A percentile compares a stretch with the other conserved stretches of the same genome.
Conservation (phyloP, 1,284 basidiomycete species). For the Rhodotorula glutinis region DNA sequence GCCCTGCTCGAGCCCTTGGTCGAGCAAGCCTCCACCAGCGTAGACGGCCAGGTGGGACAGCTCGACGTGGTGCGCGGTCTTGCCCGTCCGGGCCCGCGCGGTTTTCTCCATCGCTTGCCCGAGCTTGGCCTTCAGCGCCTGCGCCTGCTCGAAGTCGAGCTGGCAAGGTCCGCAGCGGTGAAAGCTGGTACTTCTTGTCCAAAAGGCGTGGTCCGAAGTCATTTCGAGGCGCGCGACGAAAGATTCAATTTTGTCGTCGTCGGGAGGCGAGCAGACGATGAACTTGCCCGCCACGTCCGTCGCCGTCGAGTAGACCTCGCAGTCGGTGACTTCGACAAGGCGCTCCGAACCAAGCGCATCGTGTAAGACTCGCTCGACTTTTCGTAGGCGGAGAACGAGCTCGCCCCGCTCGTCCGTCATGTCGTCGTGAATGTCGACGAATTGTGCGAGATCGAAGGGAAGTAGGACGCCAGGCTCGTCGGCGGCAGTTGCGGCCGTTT, state of each 20-base stretch:
- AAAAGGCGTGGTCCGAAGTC: background rate
- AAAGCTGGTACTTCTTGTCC: background rate
- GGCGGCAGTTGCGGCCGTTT: too few species aligned
- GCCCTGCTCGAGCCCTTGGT: conserved; percentile 4
- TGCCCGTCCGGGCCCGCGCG: too few species aligned
- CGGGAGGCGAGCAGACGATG: background rate
- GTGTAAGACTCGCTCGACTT: too few species aligned
- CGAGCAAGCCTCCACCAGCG: conserved; percentile 15
- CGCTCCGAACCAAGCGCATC: background rate
- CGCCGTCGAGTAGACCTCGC: background rate
- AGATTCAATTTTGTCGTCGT: too few species aligned
- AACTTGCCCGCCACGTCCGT: background rate
- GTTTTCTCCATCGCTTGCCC: too few species aligned
- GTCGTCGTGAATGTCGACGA: background rate
- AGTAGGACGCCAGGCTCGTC: background rate
- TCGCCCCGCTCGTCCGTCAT: background rate
- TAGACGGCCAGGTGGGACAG: background rate
- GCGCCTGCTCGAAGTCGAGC: background rate
- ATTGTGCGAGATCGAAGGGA: conserved; percentile 10
- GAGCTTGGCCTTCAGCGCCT: background rate
- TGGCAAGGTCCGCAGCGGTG: background rate
- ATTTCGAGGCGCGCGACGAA: background rate
- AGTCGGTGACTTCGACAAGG: too few species aligned
- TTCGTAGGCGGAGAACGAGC: background rate
- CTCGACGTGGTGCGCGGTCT: background rate